Conservation (phyloP, 371 early-diverging fungal genomes). For the Nematocida sp. region DNA sequence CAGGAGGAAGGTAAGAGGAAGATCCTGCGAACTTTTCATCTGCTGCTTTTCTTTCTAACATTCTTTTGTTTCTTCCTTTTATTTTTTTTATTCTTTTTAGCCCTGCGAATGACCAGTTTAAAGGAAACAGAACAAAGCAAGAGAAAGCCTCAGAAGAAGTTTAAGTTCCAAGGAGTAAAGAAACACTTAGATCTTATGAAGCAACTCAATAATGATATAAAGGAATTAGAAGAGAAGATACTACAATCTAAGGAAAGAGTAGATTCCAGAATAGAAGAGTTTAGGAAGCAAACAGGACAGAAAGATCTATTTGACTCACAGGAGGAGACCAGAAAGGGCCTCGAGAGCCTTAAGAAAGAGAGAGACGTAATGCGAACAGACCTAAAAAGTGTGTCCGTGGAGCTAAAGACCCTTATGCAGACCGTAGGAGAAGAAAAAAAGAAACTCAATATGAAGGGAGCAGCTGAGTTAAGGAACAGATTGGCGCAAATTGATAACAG, state of each 20-base stretch:
- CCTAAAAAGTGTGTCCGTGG: slow-evolving; percentile 1
- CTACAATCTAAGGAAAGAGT: slow-evolving; percentile 21
- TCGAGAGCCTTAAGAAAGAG: slow-evolving; percentile 25
- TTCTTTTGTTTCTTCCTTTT: slow-evolving; percentile 20
- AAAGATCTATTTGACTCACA: slow-evolving; percentile 45
- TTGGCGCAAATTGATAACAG: slow-evolving; percentile 28
- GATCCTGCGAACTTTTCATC: slow-evolving; percentile 16
- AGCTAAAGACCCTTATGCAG: slow-evolving; percentile 23
- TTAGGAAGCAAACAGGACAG: slow-evolving; percentile 48
- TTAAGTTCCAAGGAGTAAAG: slow-evolving; percentile 29
- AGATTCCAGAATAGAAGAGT: slow-evolving; percentile 43
- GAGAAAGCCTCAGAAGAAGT: slow-evolving; percentile 15
- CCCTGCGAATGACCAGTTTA: slow-evolving; percentile 28
- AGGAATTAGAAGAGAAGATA: slow-evolving; percentile 28
- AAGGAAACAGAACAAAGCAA: slow-evolving; percentile 1
- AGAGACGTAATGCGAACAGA: slow-evolving; percentile 9
- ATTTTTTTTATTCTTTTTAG: slow-evolving; percentile 33
- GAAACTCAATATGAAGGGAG: slow-evolving; percentile 50
- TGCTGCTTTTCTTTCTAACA: not conserved
- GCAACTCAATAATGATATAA: slow-evolving; percentile 24
- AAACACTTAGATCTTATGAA: slow-evolving; percentile 33
- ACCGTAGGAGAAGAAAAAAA: slow-evolving; percentile 54
- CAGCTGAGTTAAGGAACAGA: slow-evolving; percentile 45
- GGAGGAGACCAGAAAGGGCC: slow-evolving; percentile 3
- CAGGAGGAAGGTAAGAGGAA: not conserved